phyloP scores from a whole-genome alignment of 2,329 filamentous ascomycete genomes.

The Curvularia sp. region DNA sequence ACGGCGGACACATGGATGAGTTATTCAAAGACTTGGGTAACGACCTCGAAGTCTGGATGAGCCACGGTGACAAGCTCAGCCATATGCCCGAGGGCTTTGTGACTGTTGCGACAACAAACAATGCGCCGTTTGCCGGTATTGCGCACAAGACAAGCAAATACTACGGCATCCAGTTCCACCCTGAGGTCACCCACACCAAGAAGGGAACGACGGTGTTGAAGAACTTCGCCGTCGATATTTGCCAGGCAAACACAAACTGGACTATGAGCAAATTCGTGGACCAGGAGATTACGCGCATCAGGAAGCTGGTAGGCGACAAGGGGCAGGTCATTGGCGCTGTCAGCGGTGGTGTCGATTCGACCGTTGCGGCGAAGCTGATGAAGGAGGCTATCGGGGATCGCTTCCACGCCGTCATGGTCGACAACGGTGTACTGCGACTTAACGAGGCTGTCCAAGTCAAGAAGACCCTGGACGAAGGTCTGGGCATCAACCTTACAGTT shows the following conservation, averaged over 20 bases:
- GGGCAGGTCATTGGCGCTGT: slow-evolving; percentile 84
- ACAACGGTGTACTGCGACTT: slow-evolving; percentile 85
- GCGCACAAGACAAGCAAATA: slow-evolving; percentile 73
- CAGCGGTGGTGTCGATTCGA: slow-evolving; percentile 86
- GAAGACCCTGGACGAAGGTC: slow-evolving; percentile 75
- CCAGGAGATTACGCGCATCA: slow-evolving; percentile 80
- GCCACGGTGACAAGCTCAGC: slow-evolving; percentile 84
- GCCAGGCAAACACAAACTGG: slow-evolving; percentile 79
- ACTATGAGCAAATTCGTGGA: slow-evolving; percentile 84
- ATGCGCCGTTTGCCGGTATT: slow-evolving; percentile 81
- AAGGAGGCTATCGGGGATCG: slow-evolving; percentile 83
- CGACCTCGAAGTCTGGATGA: slow-evolving; percentile 80
- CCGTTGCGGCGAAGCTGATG: slow-evolving; percentile 87
- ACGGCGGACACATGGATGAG: slow-evolving; percentile 70
- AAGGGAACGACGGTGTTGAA: slow-evolving; percentile 73
- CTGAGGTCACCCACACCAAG: slow-evolving; percentile 79
- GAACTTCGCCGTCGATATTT: slow-evolving; percentile 88
- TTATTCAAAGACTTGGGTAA: slow-evolving; percentile 81
- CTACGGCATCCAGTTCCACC: slow-evolving; percentile 89
- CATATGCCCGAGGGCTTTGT: slow-evolving; percentile 75
- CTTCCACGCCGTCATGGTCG: slow-evolving; percentile 83
- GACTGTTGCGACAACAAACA: slow-evolving; percentile 75
- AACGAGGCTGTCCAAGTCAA: slow-evolving; percentile 86
- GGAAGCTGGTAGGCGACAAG: slow-evolving; percentile 78
- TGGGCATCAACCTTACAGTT: slow-evolving; percentile 90